Evolutionary conservation across 441 rosid genomes (phyloP).

Genomic region (Pelargonium citronellum): DNA sequence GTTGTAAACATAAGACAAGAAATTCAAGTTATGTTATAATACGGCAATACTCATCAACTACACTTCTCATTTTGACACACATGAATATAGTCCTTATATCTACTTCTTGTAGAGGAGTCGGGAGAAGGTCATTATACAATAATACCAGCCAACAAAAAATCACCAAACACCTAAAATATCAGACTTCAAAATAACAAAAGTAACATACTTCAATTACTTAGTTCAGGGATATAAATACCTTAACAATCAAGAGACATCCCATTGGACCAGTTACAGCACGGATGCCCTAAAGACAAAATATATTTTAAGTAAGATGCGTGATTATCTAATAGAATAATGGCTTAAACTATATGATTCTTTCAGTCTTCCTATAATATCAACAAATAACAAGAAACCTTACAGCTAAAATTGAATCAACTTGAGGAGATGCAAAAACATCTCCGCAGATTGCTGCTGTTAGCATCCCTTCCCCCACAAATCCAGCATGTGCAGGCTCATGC

Average conservation of each 20-base stretch:
- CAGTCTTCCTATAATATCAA: slow-evolving; percentile 7
- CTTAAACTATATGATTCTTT: neutral
- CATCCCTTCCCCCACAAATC: slow-evolving; percentile 99
- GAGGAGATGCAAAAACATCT: slow-evolving; percentile 89
- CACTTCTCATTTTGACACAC: neutral
- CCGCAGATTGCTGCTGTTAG: slow-evolving; percentile 94
- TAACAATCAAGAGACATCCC: slow-evolving; percentile 93
- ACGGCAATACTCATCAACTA: neutral
- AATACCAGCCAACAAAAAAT: neutral
- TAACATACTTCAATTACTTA: slow-evolving; percentile 8
- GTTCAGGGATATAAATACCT: slow-evolving; percentile 40
- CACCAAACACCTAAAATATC: neutral
- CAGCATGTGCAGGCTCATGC: slow-evolving; percentile 97
- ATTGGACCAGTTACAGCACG: slow-evolving; percentile 93
- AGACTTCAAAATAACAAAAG: neutral
- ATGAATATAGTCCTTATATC: neutral
- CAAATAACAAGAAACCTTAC: slow-evolving; percentile 37
- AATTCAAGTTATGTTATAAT: neutral
- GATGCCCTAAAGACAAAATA: slow-evolving; percentile 58
- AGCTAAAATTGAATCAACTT: slow-evolving; percentile 88
- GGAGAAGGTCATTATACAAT: neutral
- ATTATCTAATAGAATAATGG: slow-evolving; percentile 12
- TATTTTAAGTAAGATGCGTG: slow-evolving; percentile 13
- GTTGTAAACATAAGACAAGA: neutral
- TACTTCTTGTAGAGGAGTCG: neutral